Evolutionary conservation across 2,329 filamentous ascomycete genomes (phyloP).

Genomic region (Ambrosiella beaveri): DNA sequence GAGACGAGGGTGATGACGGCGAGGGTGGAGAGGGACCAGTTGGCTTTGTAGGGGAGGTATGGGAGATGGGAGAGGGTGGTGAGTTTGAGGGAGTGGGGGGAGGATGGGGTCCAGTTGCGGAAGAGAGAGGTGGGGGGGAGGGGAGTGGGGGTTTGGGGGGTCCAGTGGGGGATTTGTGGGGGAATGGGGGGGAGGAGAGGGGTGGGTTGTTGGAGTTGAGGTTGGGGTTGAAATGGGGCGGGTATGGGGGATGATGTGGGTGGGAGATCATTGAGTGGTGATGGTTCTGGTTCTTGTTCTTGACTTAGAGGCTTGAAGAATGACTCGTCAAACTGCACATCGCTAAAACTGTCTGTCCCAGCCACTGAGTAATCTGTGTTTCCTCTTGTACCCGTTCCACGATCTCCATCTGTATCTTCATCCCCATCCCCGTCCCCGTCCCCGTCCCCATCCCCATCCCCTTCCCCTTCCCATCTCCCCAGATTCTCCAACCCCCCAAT

Average conservation of each 20-base stretch:
- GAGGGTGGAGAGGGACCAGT: slow-evolving; percentile 40
- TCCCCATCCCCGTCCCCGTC: not conserved
- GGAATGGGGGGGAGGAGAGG: slow-evolving; percentile 18
- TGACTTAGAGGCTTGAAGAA: slow-evolving; percentile 6
- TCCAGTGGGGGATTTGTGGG: slow-evolving; percentile 2
- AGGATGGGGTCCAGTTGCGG: slow-evolving; percentile 24
- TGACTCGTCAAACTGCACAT: slow-evolving; percentile 8
- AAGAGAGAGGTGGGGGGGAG: slow-evolving; percentile 21
- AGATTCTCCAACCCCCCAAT: not conserved
- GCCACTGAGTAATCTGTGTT: not conserved
- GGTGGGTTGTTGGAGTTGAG: slow-evolving; percentile 18
- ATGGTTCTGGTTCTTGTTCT: not conserved
- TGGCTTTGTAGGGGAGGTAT: slow-evolving; percentile 36
- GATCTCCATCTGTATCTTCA: not conserved
- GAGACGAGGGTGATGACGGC: slow-evolving; percentile 32
- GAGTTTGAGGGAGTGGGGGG: slow-evolving; percentile 30
- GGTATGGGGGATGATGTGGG: slow-evolving; percentile 1
- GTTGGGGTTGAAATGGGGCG: not conserved
- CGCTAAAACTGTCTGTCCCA: slow-evolving; percentile 7
- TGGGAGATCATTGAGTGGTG: slow-evolving; percentile 20
- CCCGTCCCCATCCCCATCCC: not conserved
- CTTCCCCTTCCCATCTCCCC: not conserved
- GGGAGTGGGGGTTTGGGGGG: not conserved
- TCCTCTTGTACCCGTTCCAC: slow-evolving; percentile 3
- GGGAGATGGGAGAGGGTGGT: slow-evolving; percentile 33